Evolutionary conservation across 2,329 filamentous ascomycete species (phyloP), one percentile per base, ranked within the genome.

Genomic region (Septoria petroselini): DNA sequence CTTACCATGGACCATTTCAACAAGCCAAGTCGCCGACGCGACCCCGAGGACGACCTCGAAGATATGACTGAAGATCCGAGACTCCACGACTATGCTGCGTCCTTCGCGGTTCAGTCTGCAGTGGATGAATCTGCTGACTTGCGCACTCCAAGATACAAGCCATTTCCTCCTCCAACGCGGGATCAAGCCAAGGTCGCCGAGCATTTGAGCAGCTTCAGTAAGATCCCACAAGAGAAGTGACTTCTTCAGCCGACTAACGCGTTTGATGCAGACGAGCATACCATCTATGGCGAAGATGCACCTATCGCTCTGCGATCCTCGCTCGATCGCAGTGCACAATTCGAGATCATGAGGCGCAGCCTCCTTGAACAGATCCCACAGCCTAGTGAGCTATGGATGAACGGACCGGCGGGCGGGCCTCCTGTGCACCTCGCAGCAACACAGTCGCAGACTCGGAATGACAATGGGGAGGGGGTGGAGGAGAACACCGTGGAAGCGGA

Each of bases 1-100:
- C 17, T 38, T 7, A 12, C 17, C 11, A 11, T 18, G 19, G 35
- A n/a, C 30, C 4, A 33, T 12, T 33, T n/a, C 12, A 33, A 33
- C 12, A 12, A n/a, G 30, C 14, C 30, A 12, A 9, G 11, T 7
- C 17, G 19, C 35, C 35, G 19, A 15, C 35, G 17, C 17, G 15
- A 21, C 17, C 35, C 17, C 7, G 35, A 38, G 35, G 19, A 38
- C 5, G 23, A 27, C 9, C 23, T 27, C 23, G 35, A 38, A 21
- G 35, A 46, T 3, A 54, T 53, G 52, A 52, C 41, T 35, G 57
- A 60, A n/a, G 39, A 56, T 9, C 44, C 50, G 3, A 11, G 21
- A 3, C 52, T 59, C 40, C 47, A 41, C 15, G 30, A 52, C 31
- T 59, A 55, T 31, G 54, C 52, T 11, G 37, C 18, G n/a, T 15